Conservation (phyloP, 2,329 filamentous ascomycete species). For the Penicillium sp. region DNA sequence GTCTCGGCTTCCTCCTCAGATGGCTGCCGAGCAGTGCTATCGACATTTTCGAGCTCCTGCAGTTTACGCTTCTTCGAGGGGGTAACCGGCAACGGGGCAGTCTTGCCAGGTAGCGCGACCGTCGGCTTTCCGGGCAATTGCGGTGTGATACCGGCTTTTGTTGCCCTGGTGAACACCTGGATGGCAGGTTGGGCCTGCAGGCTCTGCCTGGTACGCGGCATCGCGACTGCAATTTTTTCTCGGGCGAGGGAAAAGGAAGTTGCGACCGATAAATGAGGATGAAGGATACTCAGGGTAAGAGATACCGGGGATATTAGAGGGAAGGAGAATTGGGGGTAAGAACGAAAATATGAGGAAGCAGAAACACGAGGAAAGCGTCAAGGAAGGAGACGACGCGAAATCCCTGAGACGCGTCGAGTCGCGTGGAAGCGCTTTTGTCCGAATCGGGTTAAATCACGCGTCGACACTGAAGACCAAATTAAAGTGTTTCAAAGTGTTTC, state of each 20-base stretch:
- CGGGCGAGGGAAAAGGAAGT: slow-evolving; percentile 4
- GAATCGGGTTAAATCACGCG: slow-evolving; percentile 12
- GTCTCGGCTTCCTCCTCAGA: slow-evolving; percentile 22
- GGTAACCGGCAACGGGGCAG: slow-evolving; percentile 26
- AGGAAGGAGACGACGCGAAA: not conserved
- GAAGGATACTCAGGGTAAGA: slow-evolving; percentile 20
- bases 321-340: not conserved
- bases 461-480: not conserved
- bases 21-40: slow-evolving; percentile 17
- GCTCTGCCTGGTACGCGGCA: slow-evolving; percentile 29
- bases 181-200: slow-evolving; percentile 39
- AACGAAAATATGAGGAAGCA: not conserved
- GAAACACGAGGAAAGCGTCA: slow-evolving; percentile 2
- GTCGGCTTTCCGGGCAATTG: slow-evolving; percentile 20
- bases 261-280: slow-evolving; percentile 7
- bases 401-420: slow-evolving; percentile 16
- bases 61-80: slow-evolving; percentile 41
- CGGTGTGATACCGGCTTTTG: slow-evolving; percentile 36
- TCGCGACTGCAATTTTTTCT: slow-evolving; percentile 24
- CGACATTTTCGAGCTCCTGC: slow-evolving; percentile 32
- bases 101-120: slow-evolving; percentile 25
- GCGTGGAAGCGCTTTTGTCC: slow-evolving; percentile 12
- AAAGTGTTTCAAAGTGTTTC: not conserved
- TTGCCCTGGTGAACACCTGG: slow-evolving; percentile 42
- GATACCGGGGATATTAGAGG: slow-evolving; percentile 16